Evolutionary conservation across 2,329 filamentous ascomycete species (phyloP), one percentile per base, ranked within the genome.

Genomic region (Trichoderma arundinaceum): DNA sequence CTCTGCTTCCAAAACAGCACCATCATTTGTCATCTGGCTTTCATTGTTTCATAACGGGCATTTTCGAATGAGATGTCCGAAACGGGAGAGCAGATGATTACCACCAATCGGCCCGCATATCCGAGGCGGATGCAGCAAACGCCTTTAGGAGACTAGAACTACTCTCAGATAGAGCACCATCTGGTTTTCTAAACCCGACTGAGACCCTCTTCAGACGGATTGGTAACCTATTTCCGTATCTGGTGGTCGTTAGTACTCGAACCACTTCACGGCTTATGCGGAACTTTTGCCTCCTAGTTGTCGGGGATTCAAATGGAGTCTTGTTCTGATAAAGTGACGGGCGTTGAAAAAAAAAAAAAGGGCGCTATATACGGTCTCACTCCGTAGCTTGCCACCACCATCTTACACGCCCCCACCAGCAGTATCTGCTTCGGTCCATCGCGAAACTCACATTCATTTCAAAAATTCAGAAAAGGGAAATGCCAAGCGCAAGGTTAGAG

Each of bases 361-460:
- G 58, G 19, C 58, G 58, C 58, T 61, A 61, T 61, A 61, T 61
- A 43, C 58, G 58, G 58, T 61, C 58, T 61, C 38, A 61, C 58
- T 22, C 22, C 22, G 51, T 60, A 13, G 44, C 44, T 60, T 60
- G 43, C 57, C 46, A 43, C 39, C 46, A 61, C 35, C 58, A 28
- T 28, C 22, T 61, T 43, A 41, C 46, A 22, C 28, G 17, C 35
- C 57, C 57, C 57, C 53, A 13, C 57, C 33, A 38, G 28, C 17
- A 17, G 43, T 48, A 12, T 12, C 39, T 22, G 7, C 13, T 57
- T 33, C 22, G 7, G 13, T n/a, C 22, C 43, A 48, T 51, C 13
- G 2, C 4, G 28, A 19, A 41, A 41, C 15, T 56, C 52, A 15
- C 19, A 39, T n/a, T 7, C 10, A 10, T 1, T 33, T 54, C 17